Conservation (phyloP, 2,329 filamentous ascomycete species). For the Diaporthe citriasiana region DNA sequence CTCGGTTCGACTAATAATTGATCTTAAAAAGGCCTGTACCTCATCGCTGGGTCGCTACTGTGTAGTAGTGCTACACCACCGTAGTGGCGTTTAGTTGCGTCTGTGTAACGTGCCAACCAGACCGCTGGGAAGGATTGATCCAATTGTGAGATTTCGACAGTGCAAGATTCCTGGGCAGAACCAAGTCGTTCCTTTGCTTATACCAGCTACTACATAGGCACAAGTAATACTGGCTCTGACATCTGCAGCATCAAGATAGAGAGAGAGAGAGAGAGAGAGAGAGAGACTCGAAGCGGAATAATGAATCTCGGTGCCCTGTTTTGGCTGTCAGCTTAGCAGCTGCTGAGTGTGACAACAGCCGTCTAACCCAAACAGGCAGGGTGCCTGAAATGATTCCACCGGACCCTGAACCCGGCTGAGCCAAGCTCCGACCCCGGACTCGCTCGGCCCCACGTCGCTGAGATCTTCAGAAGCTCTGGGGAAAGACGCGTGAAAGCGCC, state of each 20-base stretch:
- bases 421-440: slow-evolving; percentile 42
- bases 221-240: no score
- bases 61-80: not conserved
- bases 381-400: not conserved
- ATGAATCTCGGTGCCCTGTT: not conserved
- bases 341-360: not conserved
- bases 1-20: not conserved
- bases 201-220: not conserved
- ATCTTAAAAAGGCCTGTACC: not conserved
- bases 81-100: slow-evolving; percentile 2
- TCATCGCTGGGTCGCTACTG: not conserved
- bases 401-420: slow-evolving; percentile 24
- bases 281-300: not conserved
- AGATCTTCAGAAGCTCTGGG: slow-evolving; percentile 35
- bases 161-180: not conserved
- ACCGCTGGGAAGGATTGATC: not conserved
- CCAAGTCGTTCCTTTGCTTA: not conserved
- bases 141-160: not conserved
- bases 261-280: no score
- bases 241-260: no score
- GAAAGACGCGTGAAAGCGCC: not conserved
- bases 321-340: not conserved
- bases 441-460: slow-evolving; percentile 26
- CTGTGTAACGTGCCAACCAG: slow-evolving; percentile 14
- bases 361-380: slow-evolving; percentile 16